Percentiles rank a stretch among this genome's conserved stretches.
phyloP scores from a whole-genome alignment of 208 protist species.

The Leishmania arabica region DNA sequence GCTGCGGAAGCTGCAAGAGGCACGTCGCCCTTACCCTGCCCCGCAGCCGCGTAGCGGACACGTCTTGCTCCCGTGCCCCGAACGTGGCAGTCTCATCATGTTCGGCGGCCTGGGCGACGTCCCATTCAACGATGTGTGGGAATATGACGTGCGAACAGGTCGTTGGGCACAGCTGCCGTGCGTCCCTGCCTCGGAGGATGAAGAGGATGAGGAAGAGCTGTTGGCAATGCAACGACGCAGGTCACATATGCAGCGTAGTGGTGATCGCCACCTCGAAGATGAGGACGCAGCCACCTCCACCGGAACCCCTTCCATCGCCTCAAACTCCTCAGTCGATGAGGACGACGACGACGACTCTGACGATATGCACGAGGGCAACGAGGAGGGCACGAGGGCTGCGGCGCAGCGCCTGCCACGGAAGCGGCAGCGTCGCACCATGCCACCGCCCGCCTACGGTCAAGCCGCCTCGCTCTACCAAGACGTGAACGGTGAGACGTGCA shows the following conservation, averaged over 20 bases:
- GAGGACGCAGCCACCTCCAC: background rate
- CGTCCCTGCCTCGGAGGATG: background rate
- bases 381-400: background rate
- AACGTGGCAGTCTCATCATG: constrained; percentile 46
- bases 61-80: constrained; percentile 40
- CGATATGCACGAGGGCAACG: background rate
- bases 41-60: constrained; percentile 58
- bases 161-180: constrained; percentile 49
- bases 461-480: constrained; percentile 33
- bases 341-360: background rate
- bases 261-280: background rate
- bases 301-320: background rate
- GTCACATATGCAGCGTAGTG: background rate
- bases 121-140: constrained; percentile 66
- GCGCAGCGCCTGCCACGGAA: background rate
- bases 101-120: constrained; percentile 50
- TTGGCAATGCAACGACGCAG: background rate
- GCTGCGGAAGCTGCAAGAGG: constrained; percentile 26
- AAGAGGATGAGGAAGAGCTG: background rate
- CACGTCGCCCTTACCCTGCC: constrained; percentile 23
- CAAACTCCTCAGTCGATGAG: background rate
- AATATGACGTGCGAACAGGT: constrained; percentile 38
- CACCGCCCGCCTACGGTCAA: constrained; percentile 62
- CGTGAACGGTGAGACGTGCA: constrained; percentile 27
- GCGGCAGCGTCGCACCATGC: constrained; percentile 24